Evolutionary conservation across 306 rosid species (phyloP), one percentile per base, ranked within the genome.

Genomic region (Prunus armeniaca): DNA sequence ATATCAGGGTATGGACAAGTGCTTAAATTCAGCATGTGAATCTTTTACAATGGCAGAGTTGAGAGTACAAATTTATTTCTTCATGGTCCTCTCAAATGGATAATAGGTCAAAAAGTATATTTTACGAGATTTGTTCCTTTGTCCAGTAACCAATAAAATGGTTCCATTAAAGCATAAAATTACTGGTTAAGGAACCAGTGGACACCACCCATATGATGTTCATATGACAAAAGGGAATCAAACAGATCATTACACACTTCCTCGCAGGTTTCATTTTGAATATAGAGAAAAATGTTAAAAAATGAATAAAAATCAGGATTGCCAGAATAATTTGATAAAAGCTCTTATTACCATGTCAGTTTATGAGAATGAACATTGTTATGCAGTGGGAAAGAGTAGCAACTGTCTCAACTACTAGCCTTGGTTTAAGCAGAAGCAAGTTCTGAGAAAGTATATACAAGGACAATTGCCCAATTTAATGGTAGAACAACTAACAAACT

Each of bases 361-460:
- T 77, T 70, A 95, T 83, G 77, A 95, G 86, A 82, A 87, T 72
- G 81, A 84, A 91, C 90, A 88, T 76, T 34, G 97, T 89, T 73
- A 95, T 80, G 84, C 97, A 90, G 38, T 96, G 97, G 17, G 86
- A 82, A 57, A 95, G 72, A 27, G 98, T 95, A 76, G 97, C 97
- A 51, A 85, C 64, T 41, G 97, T 86, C 88, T 95, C 98, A 84
- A 90, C 96, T 72, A 88, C 78, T 78, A 92, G 80, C 70, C 98
- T 82, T 70, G 92, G 65, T 87, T 78, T 77, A 60, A 95, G 98
- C 77, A 92, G 86, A 61, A 92, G 92, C 85, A 95, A 76, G 82
- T 84, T 90, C 87, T 95, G 98, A 65, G 98, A 90, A 69, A 92
- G 98, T 78, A 92, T 92, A 79, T 90, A 92, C 54, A 89, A 76